Conservation (phyloP, 352 stramenopile genomes). For the Pythium brassicae region DNA sequence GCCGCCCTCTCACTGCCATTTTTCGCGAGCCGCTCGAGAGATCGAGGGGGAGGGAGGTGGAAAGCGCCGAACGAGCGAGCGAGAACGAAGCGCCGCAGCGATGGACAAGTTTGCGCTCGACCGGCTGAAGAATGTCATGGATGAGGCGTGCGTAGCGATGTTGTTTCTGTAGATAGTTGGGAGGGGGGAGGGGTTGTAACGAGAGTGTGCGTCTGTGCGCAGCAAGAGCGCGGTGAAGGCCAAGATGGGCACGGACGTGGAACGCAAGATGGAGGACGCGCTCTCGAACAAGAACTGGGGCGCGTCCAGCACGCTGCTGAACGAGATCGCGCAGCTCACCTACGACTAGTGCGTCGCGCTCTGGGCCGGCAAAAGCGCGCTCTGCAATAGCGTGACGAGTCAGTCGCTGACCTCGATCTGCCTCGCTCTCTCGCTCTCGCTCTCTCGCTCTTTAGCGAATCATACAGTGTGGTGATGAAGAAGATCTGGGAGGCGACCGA, state of each 20-base stretch:
- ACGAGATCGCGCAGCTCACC: slow-evolving; percentile 97
- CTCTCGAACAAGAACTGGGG: slow-evolving; percentile 99
- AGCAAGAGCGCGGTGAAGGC: slow-evolving; percentile 86
- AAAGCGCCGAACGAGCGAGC: slow-evolving; percentile 8
- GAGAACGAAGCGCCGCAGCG: neutral
- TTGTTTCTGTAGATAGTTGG: neutral
- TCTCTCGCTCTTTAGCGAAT: slow-evolving; percentile 47
- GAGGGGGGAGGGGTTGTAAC: neutral
- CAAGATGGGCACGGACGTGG: slow-evolving; percentile 84
- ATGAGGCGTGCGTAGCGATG: slow-evolving; percentile 77
- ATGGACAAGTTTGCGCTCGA: slow-evolving; percentile 87
- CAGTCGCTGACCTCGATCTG: neutral
- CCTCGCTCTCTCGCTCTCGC: too few species aligned
- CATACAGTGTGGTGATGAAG: slow-evolving; percentile 86
- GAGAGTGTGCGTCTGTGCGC: neutral
- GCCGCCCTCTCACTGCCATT: slow-evolving; percentile 5
- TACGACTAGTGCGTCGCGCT: slow-evolving; percentile 94
- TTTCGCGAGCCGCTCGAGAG: slow-evolving; percentile 1
- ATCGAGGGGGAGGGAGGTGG: neutral
- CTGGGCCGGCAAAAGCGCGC: too few species aligned
- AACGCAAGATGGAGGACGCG: slow-evolving; percentile 91
- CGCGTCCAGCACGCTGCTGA: slow-evolving; percentile 96
- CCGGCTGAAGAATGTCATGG: slow-evolving; percentile 84
- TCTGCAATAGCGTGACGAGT: neutral
- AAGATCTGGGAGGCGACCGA: slow-evolving; percentile 96